Base-by-base conservation (phyloP, 2,329 filamentous ascomycete species). In the Neophaeococcomyces aloes region DNA sequence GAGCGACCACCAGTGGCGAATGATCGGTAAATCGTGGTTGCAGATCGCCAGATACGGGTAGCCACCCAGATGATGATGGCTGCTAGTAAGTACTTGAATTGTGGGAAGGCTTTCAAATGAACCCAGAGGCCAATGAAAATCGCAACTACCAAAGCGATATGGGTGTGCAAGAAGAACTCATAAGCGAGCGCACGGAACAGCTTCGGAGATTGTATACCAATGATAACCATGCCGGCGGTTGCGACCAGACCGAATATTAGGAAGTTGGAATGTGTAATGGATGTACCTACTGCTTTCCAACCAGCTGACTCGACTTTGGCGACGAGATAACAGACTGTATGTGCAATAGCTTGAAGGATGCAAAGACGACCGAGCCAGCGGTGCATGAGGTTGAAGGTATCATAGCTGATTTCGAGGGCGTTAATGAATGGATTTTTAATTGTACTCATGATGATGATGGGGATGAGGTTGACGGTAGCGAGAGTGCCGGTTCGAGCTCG, bases 171-270 rank as follows among this genome's bases (percentile, higher is more conserved):
- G 67, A 98, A 98, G 1, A 86, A 93, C 67, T 98, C 91, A 67
- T 98, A 98, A 61, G 94, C 95, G 30, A 88, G 87, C 63, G 95
- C 89, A 48, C 91, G 81, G 40, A 98, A 59, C 0, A 87, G 82
- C 2, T 86, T 89, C 42, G 83, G 68, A 7, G 86, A 81, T 21
- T 81, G 69, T 40, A 94, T 57, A 42, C 83, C 58, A 35, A 96
- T 69, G 34, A 83, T 59, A 31, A 76, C 55, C 59, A 94, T 75
- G 29, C 75, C 72, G 38, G 75, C 60, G n/a, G 57, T 55, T 44
- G 60, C 58, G 51, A 71, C 60, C 42, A 71, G 54, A n/a, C 69
- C 69, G 41, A 57, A 59, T 15, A 59, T 48, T 19, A 67, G 57
- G 44, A 68, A 64, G 29, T 45, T 54, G 48, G 57, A 63, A 7